Evolutionary conservation across 208 protist genomes (phyloP).

Genomic region (Dictyostelium gargantuum): DNA sequence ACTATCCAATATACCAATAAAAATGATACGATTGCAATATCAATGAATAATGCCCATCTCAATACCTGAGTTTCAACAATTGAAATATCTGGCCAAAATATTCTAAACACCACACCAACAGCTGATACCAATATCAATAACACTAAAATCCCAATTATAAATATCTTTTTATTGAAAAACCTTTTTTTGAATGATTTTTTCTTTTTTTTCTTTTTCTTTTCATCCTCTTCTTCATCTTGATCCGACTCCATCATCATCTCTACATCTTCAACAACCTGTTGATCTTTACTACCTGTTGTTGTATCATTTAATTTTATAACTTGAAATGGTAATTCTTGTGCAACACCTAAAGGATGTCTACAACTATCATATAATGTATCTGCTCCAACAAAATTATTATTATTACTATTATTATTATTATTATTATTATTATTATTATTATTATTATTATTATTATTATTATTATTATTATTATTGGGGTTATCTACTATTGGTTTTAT

Average conservation of each 20-base stretch:
- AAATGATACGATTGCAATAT: background rate
- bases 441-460: background rate
- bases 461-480: background rate
- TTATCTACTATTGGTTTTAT: background rate
- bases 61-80: background rate
- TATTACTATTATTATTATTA: background rate
- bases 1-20: background rate
- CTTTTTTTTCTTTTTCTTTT: background rate
- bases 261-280: background rate
- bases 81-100: constrained; percentile 18
- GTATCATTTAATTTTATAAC: background rate
- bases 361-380: background rate
- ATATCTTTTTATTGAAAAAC: background rate
- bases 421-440: background rate
- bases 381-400: background rate
- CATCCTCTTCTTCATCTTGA: background rate
- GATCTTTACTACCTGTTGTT: background rate
- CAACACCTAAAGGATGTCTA: background rate
- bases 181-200: background rate
- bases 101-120: background rate
- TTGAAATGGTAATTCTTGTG: constrained; percentile 34
- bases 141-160: background rate
- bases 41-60: constrained; percentile 23
- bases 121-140: background rate
- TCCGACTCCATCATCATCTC: background rate